Conservation (phyloP, 257 asterid genomes). For the Solanum habrochaites region DNA sequence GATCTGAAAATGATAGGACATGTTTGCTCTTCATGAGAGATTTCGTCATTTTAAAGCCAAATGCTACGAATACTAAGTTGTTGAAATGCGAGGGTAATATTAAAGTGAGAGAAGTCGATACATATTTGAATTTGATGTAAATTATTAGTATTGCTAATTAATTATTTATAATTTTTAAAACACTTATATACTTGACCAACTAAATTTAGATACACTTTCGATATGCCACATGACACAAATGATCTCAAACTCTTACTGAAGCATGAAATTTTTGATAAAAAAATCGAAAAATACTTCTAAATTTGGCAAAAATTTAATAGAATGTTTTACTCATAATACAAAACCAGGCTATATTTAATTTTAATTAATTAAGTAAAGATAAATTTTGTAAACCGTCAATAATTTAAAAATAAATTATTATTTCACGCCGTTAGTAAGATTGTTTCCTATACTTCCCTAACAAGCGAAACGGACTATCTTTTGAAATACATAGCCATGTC, state of each 20-base stretch:
- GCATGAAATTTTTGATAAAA: no score
- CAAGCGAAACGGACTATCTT: neutral
- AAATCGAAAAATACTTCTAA: fast-evolving
- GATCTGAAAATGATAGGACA: neutral
- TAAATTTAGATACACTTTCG: neutral
- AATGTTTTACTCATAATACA: no score
- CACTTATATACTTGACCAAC: no score
- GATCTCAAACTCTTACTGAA: neutral
- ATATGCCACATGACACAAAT: neutral
- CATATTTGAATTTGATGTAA: neutral
- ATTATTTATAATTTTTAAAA: no score
- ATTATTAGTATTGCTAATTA: no score
- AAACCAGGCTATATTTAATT: no score
- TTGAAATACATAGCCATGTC: neutral
- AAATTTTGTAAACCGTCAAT: no score
- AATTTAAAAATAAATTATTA: no score
- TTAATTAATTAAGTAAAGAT: no score
- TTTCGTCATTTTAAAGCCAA: neutral
- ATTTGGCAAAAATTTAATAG: no score
- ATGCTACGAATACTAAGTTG: neutral
- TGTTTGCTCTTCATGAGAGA: neutral
- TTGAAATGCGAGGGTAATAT: neutral
- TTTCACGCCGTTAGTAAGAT: neutral
- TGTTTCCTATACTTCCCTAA: neutral
- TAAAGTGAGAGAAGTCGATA: neutral